Evolutionary conservation across 768 basidiomycete species (phyloP).

Genomic region (Suillus cothurnatus): DNA sequence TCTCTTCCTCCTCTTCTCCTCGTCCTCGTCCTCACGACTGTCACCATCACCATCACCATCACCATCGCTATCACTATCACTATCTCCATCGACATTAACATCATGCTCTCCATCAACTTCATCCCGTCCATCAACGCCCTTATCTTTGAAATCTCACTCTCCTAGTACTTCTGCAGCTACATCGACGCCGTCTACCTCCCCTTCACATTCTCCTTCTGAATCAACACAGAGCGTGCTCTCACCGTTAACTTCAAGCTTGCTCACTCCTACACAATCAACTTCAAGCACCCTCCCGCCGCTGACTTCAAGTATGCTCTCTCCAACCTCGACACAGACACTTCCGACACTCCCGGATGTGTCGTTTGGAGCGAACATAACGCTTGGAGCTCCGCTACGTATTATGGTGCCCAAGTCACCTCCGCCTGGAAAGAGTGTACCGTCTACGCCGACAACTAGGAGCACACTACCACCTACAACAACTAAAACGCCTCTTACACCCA

Average conservation of each 20-base stretch:
- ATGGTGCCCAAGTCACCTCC: background rate
- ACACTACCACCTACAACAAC: background rate
- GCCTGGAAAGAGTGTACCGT: background rate
- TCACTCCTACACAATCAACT: background rate
- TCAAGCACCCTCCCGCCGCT: background rate
- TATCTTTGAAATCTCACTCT: conserved; percentile 7
- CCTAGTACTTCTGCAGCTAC: background rate
- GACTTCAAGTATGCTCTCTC: background rate
- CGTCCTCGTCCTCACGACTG: background rate
- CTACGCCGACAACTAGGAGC: background rate
- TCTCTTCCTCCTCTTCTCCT: background rate
- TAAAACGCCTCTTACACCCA: background rate
- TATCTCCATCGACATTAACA: background rate
- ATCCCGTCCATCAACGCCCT: conserved; percentile 20
- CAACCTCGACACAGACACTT: background rate
- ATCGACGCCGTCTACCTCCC: conserved; percentile 10
- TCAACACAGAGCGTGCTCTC: background rate
- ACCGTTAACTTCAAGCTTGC: background rate
- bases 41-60: background rate
- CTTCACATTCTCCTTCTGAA: conserved; percentile 11
- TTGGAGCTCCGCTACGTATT: conserved; percentile 13
- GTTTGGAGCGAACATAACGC: conserved; percentile 23
- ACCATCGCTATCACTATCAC: background rate
- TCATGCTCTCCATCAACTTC: conserved; percentile 21
- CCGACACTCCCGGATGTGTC: conserved; percentile 21